Conservation (phyloP, 345 rosid species). For the Salix arbutifolia region DNA sequence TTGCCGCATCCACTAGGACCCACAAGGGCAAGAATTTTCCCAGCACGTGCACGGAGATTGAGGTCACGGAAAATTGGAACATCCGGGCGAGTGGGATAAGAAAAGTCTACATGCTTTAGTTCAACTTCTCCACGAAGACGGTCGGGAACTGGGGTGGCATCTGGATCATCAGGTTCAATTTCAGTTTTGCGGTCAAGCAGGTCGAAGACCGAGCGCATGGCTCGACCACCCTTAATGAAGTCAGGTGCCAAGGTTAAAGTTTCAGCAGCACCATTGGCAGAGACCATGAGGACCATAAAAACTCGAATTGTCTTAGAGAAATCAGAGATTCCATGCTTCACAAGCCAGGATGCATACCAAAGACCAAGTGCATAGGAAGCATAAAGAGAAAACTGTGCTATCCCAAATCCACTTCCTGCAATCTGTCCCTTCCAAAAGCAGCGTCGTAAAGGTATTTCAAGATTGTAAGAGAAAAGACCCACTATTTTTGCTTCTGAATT, state of each 20-base stretch:
- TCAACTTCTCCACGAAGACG: slow-evolving; percentile 90
- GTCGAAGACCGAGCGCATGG: slow-evolving; percentile 89
- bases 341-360: slow-evolving; percentile 99
- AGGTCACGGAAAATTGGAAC: slow-evolving; percentile 77
- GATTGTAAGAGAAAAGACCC: slow-evolving; percentile 71
- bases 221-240: slow-evolving; percentile 94
- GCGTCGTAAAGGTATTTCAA: slow-evolving; percentile 66
- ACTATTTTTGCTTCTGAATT: slow-evolving; percentile 88
- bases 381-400: slow-evolving; percentile 88
- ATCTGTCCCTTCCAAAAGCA: slow-evolving; percentile 99
- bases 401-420: slow-evolving; percentile 92
- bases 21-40: slow-evolving; percentile 88
- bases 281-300: slow-evolving; percentile 98
- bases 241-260: slow-evolving; percentile 94
- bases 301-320: slow-evolving; percentile 95
- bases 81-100: slow-evolving; percentile 91
- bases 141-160: slow-evolving; percentile 75
- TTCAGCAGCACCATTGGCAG: slow-evolving; percentile 98
- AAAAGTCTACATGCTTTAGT: slow-evolving; percentile 87
- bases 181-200: slow-evolving; percentile 96
- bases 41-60: slow-evolving; percentile 80
- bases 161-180: slow-evolving; percentile 89
- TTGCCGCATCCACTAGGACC: slow-evolving; percentile 99
- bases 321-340: slow-evolving; percentile 96
- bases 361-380: slow-evolving; percentile 98